Percentiles rank a stretch among this genome's conserved stretches.
Evolutionary conservation across 176 grass and related monocot species (phyloP).

Genomic region (Aegilops sharonensis): DNA sequence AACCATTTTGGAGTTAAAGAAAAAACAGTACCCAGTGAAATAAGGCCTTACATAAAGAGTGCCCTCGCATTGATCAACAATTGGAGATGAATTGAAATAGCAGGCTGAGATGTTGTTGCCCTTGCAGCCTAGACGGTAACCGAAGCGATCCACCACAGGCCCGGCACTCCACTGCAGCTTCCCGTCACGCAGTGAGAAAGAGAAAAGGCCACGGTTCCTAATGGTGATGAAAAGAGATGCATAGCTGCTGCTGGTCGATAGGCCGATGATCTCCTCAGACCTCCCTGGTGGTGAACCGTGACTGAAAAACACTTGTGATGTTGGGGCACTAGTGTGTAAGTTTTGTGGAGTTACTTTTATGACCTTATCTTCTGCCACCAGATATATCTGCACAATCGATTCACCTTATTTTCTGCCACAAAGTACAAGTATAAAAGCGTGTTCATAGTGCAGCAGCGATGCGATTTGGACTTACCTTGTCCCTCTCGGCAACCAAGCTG

Average conservation of each 20-base stretch:
- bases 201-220: slow-evolving; percentile 61
- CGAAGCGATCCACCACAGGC: slow-evolving; percentile 39
- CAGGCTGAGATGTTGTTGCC: slow-evolving; percentile 48
- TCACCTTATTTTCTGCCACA: not conserved
- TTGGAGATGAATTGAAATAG: slow-evolving; percentile 74
- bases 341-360: slow-evolving; percentile 54
- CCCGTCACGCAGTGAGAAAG: slow-evolving; percentile 40
- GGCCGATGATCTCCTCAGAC: slow-evolving; percentile 63
- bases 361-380: slow-evolving; percentile 67
- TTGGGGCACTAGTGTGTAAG: slow-evolving; percentile 17
- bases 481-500: slow-evolving; percentile 38
- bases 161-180: slow-evolving; percentile 61
- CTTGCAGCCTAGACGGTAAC: slow-evolving; percentile 53
- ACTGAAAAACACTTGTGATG: slow-evolving; percentile 53
- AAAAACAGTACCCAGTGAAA: not conserved
- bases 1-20: not conserved
- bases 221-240: slow-evolving; percentile 64
- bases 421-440: not conserved
- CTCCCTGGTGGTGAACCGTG: slow-evolving; percentile 37
- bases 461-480: slow-evolving; percentile 35
- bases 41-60: slow-evolving; percentile 69
- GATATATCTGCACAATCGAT: slow-evolving; percentile 59
- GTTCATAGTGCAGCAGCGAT: not conserved
- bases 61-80: slow-evolving; percentile 61
- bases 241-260: slow-evolving; percentile 40